phyloP scores from a whole-genome alignment of 768 basidiomycete genomes.

The Pisolithus tinctorius region DNA sequence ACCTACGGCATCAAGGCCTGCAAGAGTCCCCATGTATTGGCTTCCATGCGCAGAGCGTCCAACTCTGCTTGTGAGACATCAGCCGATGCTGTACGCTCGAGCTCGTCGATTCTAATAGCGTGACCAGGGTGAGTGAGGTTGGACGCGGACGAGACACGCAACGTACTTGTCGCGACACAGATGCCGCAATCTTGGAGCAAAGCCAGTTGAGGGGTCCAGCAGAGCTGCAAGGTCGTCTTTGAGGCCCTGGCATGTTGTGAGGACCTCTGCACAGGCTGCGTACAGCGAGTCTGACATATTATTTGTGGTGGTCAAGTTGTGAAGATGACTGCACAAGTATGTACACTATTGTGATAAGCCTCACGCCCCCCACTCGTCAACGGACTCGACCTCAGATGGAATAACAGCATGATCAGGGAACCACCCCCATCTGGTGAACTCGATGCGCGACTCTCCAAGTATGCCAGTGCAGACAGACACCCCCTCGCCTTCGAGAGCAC shows the following conservation, averaged over 20 bases:
- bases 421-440: conserved; percentile 54
- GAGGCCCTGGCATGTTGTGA: conserved; percentile 49
- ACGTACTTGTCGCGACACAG: conserved; percentile 50
- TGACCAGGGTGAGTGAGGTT: not conserved
- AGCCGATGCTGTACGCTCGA: conserved; percentile 33
- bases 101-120: conserved; percentile 43
- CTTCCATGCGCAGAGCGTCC: conserved; percentile 62
- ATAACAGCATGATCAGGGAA: conserved; percentile 37
- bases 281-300: conserved; percentile 42
- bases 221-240: conserved; percentile 52
- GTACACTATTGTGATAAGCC: no score
- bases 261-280: conserved; percentile 61
- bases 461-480: conserved; percentile 53
- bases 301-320: not conserved
- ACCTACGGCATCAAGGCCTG: conserved; percentile 74
- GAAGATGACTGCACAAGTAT: no score
- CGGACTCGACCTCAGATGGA: conserved; percentile 7
- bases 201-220: conserved; percentile 60
- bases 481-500: conserved; percentile 67
- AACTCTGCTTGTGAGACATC: conserved; percentile 44
- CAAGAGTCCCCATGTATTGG: conserved; percentile 76
- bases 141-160: not conserved
- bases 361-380: conserved; percentile 20
- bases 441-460: conserved; percentile 50
- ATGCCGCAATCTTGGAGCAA: conserved; percentile 56